These are phyloP conservation scores for Nannochloropsis oceanica DNA, from an alignment of 108 stramenopile genomes.

Conservation along the genomic window DNA sequence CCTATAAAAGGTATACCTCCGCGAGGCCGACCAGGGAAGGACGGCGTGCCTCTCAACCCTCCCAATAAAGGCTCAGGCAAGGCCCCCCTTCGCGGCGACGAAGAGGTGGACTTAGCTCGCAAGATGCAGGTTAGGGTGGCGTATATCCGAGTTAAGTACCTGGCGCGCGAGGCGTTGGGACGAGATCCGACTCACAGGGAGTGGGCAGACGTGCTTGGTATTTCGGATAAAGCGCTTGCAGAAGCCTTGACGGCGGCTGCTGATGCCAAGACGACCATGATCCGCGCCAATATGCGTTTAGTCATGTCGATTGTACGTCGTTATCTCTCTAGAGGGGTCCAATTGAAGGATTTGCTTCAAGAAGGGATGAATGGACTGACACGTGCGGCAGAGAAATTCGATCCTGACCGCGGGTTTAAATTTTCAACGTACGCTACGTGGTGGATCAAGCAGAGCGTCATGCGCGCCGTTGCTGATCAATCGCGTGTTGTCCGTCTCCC, in stretches of 20 bases:
- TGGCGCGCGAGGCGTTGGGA: background rate
- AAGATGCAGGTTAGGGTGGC: conserved; percentile 13
- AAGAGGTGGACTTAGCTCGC: conserved; percentile 15
- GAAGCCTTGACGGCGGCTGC: background rate
- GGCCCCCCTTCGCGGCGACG: background rate
- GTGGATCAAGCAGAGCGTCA: conserved; percentile 92
- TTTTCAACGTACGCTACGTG: conserved; percentile 91
- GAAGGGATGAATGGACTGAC: conserved; percentile 77
- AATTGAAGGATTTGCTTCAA: conserved; percentile 68
- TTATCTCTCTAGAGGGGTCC: conserved; percentile 63
- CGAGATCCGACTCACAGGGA: conserved; percentile 7
- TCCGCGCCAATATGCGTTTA: conserved; percentile 76
- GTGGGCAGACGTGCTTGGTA: conserved; percentile 8
- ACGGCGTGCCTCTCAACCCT: background rate
- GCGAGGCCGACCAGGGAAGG: background rate
- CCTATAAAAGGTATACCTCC: background rate
- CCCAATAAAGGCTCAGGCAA: background rate
- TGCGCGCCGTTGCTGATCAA: conserved; percentile 82
- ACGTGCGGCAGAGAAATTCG: conserved; percentile 77
- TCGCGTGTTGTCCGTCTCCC: conserved; percentile 75
- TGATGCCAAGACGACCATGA: conserved; percentile 69
- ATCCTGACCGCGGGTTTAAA: conserved; percentile 63
- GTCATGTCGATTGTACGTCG: conserved; percentile 75
- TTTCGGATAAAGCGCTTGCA: background rate
- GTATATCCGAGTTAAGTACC: background rate